Evolutionary conservation across 2,329 filamentous ascomycete genomes (phyloP).

Genomic region (Emydomyces testavorans): DNA sequence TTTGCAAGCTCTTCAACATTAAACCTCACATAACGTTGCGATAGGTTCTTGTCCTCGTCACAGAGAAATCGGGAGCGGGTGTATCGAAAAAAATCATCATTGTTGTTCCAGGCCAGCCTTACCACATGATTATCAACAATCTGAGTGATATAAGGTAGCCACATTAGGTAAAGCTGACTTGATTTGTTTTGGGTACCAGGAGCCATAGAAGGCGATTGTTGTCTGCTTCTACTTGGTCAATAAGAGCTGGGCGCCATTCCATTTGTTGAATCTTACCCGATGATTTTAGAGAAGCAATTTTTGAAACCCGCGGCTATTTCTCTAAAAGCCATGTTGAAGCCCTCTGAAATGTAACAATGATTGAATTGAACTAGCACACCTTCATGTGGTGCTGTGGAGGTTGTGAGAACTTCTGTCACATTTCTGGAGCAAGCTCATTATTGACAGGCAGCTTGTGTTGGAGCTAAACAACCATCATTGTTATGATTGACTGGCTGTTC

Average conservation of each 20-base stretch:
- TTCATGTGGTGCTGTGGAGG: not conserved
- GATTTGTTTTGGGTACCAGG: too few species aligned
- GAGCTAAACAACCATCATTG: too few species aligned
- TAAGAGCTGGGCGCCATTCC: not conserved
- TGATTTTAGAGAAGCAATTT: not conserved
- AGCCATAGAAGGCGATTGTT: too few species aligned
- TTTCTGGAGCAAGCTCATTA: too few species aligned
- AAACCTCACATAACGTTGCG: constrained; percentile 11
- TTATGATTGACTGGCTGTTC: too few species aligned
- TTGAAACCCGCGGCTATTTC: not conserved
- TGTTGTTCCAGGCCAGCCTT: constrained; percentile 5
- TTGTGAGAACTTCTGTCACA: too few species aligned
- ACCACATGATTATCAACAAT: too few species aligned
- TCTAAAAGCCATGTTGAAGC: not conserved
- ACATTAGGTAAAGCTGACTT: too few species aligned
- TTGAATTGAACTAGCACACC: too few species aligned
- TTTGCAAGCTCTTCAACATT: constrained; percentile 5
- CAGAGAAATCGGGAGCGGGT: constrained; percentile 23
- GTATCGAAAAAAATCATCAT: constrained; percentile 21
- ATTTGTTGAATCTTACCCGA: not conserved
- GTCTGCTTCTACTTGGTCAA: not conserved
- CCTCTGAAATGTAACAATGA: too few species aligned
- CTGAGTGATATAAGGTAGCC: too few species aligned
- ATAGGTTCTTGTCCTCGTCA: constrained; percentile 20
- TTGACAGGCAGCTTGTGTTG: too few species aligned